A percentile compares a stretch with the other conserved stretches of the same genome.
These are phyloP conservation scores for Arachis monticola DNA, from an alignment of 331 rosid species.

Conservation along the genomic window DNA sequence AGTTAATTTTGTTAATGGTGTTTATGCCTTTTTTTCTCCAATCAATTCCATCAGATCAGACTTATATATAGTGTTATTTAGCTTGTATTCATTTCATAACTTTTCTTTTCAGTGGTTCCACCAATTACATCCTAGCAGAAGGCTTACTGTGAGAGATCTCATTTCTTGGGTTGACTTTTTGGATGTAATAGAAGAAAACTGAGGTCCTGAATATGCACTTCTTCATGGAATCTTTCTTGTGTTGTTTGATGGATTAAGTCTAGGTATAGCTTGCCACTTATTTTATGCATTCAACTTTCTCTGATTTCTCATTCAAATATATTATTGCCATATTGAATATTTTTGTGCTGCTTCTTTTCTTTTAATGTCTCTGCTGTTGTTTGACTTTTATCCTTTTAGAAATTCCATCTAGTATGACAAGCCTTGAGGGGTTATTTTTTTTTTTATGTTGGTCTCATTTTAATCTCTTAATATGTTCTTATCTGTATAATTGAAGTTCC, in stretches of 20 bases:
- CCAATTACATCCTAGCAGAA: neutral
- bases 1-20: too few relatives aligned
- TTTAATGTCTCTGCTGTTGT: neutral
- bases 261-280: too few relatives aligned
- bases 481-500: neutral
- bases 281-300: too few relatives aligned
- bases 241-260: too few relatives aligned
- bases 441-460: neutral
- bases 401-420: neutral
- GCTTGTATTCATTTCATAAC: slow-evolving; percentile 18
- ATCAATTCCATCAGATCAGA: neutral
- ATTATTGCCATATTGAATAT: too few relatives aligned
- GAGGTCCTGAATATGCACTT: too few relatives aligned
- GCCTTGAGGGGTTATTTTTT: neutral
- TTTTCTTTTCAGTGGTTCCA: slow-evolving; percentile 74
- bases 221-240: too few relatives aligned
- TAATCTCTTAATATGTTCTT: neutral
- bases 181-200: too few relatives aligned
- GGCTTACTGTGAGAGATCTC: too few relatives aligned
- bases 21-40: slow-evolving; percentile 13
- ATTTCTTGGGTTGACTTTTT: too few relatives aligned
- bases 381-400: neutral
- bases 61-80: slow-evolving; percentile 7
- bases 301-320: too few relatives aligned
- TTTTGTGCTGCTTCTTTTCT: too few relatives aligned